Conservation (phyloP, 2,329 filamentous ascomycete species). For the Sphaerulina vaccinii region DNA sequence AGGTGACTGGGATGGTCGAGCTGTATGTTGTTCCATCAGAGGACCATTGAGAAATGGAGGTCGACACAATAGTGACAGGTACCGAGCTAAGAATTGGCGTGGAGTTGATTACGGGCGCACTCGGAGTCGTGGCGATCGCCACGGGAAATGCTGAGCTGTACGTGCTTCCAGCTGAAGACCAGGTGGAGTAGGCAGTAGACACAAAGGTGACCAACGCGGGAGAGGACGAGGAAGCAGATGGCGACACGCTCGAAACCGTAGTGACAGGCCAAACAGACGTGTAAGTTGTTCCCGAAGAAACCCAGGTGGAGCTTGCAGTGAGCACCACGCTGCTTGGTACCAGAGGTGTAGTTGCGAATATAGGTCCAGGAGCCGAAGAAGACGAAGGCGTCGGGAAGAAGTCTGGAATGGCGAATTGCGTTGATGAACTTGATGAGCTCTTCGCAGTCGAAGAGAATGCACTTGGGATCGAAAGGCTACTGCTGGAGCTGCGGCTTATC, state of each 20-base stretch:
- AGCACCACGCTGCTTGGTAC: neutral
- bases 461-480: neutral
- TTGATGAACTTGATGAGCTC: neutral
- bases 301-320: neutral
- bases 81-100: too few species aligned
- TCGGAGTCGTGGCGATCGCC: conserved; percentile 5
- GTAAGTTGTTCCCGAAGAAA: neutral
- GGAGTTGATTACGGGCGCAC: too few species aligned
- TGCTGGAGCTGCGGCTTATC: too few species aligned
- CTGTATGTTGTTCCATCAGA: conserved; percentile 9
- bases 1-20: conserved; percentile 1
- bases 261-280: neutral
- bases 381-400: too few species aligned
- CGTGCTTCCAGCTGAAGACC: conserved; percentile 6
- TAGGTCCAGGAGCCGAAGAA: neutral
- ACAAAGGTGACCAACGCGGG: conserved; percentile 4
- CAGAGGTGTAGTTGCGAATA: neutral
- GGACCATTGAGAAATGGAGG: conserved; percentile 3
- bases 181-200: neutral
- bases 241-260: neutral
- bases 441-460: neutral
- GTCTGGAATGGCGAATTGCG: too few species aligned
- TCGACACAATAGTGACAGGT: neutral
- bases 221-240: neutral
- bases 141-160: conserved; percentile 4